Conservation (phyloP, 495 filamentous ascomycete species). For the Cudoniella acicularis region DNA sequence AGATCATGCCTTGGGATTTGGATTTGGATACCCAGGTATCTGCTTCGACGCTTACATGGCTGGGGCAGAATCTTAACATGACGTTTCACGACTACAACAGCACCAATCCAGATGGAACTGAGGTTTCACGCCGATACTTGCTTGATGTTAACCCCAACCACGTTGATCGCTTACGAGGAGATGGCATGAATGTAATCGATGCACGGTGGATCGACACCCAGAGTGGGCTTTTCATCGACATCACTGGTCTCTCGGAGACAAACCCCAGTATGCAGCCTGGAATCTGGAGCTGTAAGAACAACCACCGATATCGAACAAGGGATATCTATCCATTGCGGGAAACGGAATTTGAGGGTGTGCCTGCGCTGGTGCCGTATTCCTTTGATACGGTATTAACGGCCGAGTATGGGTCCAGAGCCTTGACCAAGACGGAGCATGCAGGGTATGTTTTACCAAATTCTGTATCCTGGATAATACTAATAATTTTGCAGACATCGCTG, state of each 20-base stretch:
- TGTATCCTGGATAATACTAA: constrained; percentile 2
- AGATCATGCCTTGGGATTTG: constrained; percentile 83
- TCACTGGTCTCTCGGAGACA: constrained; percentile 75
- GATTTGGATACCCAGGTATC: constrained; percentile 83
- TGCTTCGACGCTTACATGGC: constrained; percentile 53
- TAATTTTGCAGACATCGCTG: constrained; percentile 18
- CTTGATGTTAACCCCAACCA: constrained; percentile 77
- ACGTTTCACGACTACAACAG: constrained; percentile 58
- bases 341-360: constrained; percentile 72
- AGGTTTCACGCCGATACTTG: constrained; percentile 55
- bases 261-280: constrained; percentile 54
- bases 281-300: constrained; percentile 80
- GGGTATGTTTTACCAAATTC: constrained; percentile 44
- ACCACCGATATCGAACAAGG: constrained; percentile 62
- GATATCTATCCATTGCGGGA: constrained; percentile 79
- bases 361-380: constrained; percentile 70
- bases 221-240: constrained; percentile 82
- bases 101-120: constrained; percentile 18
- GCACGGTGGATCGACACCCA: constrained; percentile 76
- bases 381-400: constrained; percentile 68
- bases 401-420: constrained; percentile 67
- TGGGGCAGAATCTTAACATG: constrained; percentile 62
- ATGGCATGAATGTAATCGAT: constrained; percentile 78
- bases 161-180: constrained; percentile 52
- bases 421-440: constrained; percentile 61